Evolutionary conservation across 2,329 filamentous ascomycete genomes (phyloP).

Genomic region (Cercospora janseana): DNA sequence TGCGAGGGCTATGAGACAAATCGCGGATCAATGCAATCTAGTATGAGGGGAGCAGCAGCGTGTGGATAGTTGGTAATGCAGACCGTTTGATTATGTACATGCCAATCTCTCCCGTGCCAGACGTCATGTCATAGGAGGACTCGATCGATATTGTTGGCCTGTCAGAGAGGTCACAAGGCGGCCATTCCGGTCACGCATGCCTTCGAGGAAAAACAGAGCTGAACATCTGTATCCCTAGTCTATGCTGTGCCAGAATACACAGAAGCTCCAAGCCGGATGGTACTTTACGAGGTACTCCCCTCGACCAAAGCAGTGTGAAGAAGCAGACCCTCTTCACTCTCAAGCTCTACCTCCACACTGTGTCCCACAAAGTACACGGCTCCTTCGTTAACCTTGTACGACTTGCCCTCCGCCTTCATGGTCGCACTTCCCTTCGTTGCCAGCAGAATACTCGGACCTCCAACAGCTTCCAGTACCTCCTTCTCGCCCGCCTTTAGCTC

Average conservation of each 20-base stretch:
- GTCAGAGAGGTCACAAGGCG: no score
- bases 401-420: constrained; percentile 55
- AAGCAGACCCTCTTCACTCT: constrained; percentile 44
- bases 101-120: no score
- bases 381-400: constrained; percentile 58
- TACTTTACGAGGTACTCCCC: constrained; percentile 23
- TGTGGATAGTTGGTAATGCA: no score
- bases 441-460: constrained; percentile 63
- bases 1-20: constrained; percentile 3
- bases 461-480: constrained; percentile 56
- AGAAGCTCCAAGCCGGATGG: no score
- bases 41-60: no score
- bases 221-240: no score
- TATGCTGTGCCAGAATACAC: no score
- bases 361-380: constrained; percentile 66
- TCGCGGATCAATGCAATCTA: constrained; percentile 1
- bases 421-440: constrained; percentile 59
- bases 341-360: constrained; percentile 51
- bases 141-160: no score
- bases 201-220: no score
- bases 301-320: constrained; percentile 51
- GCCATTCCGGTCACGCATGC: no score
- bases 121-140: no score
- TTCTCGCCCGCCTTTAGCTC: constrained; percentile 57
- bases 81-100: no score